Evolutionary conservation across 495 filamentous ascomycete genomes (phyloP), one percentile per base, ranked within the genome.

Genomic region (Haplographium delicatum): DNA sequence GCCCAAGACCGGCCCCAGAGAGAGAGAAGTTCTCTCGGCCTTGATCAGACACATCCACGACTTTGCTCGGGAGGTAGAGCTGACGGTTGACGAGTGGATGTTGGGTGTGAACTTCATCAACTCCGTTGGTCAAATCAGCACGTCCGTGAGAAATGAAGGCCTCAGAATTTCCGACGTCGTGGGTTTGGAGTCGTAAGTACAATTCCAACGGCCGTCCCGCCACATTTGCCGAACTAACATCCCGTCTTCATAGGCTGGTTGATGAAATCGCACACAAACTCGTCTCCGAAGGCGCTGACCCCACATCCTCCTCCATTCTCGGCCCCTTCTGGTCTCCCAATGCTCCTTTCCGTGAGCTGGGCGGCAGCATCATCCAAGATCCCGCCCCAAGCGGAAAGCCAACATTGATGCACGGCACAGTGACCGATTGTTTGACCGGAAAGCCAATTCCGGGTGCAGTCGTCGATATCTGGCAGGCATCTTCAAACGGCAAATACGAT

Each of bases 321-420:
- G 87, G 87, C 33, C 87, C 87, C 65, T 91, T 91, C 81, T 91
- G 86, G 86, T 86, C 82, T 13, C 85, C 87, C 65, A 80, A 88
- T 60, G 85, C 86, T 13, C 85, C 86, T 34, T 89, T 88, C 82
- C 82, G 85, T n/a, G 70, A 78, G 33, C 78, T 82, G 54, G 85
- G 85, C 54, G 79, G 72, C 58, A 74, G 63, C 68, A 84, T 89
- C 70, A 83, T 88, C 62, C 81, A 85, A 62, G 66, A 85, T 68
- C 66, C 78, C 57, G 75, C 80, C 20, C 70, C 73, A 31, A 68
- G 80, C 56, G 75, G 81, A 55, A 71, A 74, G 50, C 77, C 83
- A 26, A 80, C 81, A 51, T 67, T 68, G 61, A 88, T 91, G 83
- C 84, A 88, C 75, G 87, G 87, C 11, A 64, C 52, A 0, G 73